Base-by-base conservation (phyloP, 768 basidiomycete species). In the Leucosporidium scottii region DNA sequence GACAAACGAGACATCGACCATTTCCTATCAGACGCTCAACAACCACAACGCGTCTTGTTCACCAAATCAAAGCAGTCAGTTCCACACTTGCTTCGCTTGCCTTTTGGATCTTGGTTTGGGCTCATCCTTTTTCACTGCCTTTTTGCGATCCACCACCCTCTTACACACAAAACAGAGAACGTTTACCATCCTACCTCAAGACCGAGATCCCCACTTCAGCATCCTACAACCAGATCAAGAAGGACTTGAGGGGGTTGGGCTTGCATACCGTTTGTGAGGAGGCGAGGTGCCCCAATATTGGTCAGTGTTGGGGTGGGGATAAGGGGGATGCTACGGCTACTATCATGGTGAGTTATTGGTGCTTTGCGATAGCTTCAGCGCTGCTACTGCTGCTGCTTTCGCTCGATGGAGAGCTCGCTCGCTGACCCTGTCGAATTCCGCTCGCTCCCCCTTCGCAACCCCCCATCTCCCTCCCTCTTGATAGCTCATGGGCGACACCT, bases 261-360 rank as follows among this genome's bases (percentile, higher is more conserved):
- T 81, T 99, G 58, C 92, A 96, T 75, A 99, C 96, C 0, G 96
- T 99, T 3, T 99, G 96, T 75, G 96, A 99, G 79, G 96, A 99
- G 78, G 96, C 96, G 47, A 84, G 93, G 70, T 99, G 96, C 81
- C 96, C 96, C 0, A 99, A 99, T 75, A 97, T 99, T 64, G 96
- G 94, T n/a, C 94, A 98, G 76, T 99, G 96, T 75, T 99, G 96
- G 96, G 92, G 96, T 51, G 93, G 93, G 13, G 79, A 79, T 34
- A 77, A 78, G 64, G 71, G 62, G 13, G 87, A 86, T 74, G 96
- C 96, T 28, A 99, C 96, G 10, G 96, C 96, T 17, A 99, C 96
- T 4, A 99, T 99, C 77, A 98, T 99, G 96, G 93, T 91, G 70
- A 67, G 83, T 57, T 48, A 34, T 5, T 3, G n/a, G 17, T 17